These are phyloP conservation scores for Cerioporus squamosus DNA, from an alignment of 1,284 basidiomycete genomes.

Conservation along the genomic window DNA sequence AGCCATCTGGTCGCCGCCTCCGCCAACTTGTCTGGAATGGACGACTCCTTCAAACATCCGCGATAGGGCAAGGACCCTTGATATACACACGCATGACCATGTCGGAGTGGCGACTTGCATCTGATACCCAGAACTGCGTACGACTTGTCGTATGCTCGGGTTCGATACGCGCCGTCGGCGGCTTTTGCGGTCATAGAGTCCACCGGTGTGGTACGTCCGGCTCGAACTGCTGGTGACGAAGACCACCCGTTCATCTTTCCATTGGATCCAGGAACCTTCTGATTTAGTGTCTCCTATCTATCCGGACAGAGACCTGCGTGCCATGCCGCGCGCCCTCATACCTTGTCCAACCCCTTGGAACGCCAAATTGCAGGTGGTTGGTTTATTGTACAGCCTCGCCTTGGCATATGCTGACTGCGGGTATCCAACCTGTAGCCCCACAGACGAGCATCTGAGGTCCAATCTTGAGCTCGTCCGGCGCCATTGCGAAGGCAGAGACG, in stretches of 20 bases:
- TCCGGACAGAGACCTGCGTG: too few species aligned
- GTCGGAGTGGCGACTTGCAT: background rate
- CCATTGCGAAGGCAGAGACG: too few species aligned
- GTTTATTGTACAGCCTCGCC: too few species aligned
- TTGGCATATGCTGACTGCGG: too few species aligned
- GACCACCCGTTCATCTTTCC: background rate
- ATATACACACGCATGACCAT: background rate
- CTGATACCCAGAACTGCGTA: background rate
- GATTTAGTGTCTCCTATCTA: background rate
- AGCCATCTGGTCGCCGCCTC: background rate
- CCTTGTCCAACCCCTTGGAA: too few species aligned
- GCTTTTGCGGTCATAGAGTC: conserved; percentile 1
- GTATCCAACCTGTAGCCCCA: too few species aligned
- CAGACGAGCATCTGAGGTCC: too few species aligned
- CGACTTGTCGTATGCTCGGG: background rate
- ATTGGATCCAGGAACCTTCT: background rate
- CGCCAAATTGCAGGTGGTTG: too few species aligned
- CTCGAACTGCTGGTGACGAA: background rate
- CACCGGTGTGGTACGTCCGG: background rate
- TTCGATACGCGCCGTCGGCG: conserved; percentile 5
- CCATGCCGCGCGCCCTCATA: too few species aligned
- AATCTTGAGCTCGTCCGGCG: too few species aligned
- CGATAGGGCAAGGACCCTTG: conserved; percentile 6
- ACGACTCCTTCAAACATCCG: background rate
- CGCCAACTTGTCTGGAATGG: background rate